phyloP scores from a whole-genome alignment of 306 rosid species.

The Sophora flavescens region DNA sequence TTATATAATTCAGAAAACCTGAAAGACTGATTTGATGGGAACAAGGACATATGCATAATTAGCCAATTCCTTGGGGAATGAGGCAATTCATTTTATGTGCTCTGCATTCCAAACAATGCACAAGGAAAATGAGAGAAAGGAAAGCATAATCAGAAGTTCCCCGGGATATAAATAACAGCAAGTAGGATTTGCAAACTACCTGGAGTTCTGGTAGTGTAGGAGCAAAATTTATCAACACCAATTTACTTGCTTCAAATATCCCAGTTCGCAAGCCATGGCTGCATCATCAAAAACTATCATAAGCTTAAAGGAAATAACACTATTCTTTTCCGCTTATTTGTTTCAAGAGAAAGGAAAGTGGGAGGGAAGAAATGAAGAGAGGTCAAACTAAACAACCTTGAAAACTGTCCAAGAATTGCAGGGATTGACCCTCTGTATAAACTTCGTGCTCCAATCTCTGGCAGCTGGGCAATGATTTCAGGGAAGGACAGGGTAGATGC shows the following conservation, averaged over 20 bases:
- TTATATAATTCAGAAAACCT: conserved; percentile 16
- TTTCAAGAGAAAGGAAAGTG: conserved; percentile 21
- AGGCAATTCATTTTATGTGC: conserved; percentile 32
- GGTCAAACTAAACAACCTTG: conserved; percentile 65
- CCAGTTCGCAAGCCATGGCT: conserved; percentile 99
- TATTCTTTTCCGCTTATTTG: conserved; percentile 2
- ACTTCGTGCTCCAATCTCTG: conserved; percentile 87
- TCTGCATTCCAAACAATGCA: conserved; percentile 34
- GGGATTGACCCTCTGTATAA: conserved; percentile 96
- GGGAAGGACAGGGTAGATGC: conserved; percentile 92
- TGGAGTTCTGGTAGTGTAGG: conserved; percentile 94
- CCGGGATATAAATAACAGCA: not conserved
- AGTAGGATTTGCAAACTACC: conserved; percentile 55
- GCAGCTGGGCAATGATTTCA: conserved; percentile 95
- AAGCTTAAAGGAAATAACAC: conserved; percentile 40
- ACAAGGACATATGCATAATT: conserved; percentile 6
- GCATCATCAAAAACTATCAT: conserved; percentile 55
- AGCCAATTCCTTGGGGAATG: conserved; percentile 19
- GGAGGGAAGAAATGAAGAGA: conserved; percentile 26
- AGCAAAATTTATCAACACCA: conserved; percentile 83
- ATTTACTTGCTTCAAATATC: conserved; percentile 94
- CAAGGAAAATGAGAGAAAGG: conserved; percentile 31
- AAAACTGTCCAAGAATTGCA: conserved; percentile 98
- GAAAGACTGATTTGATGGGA: conserved; percentile 24
- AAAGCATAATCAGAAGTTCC: conserved; percentile 15